These are phyloP conservation scores for Aspergillus asperescens DNA, from an alignment of 495 filamentous ascomycete species.

Conservation along the genomic window DNA sequence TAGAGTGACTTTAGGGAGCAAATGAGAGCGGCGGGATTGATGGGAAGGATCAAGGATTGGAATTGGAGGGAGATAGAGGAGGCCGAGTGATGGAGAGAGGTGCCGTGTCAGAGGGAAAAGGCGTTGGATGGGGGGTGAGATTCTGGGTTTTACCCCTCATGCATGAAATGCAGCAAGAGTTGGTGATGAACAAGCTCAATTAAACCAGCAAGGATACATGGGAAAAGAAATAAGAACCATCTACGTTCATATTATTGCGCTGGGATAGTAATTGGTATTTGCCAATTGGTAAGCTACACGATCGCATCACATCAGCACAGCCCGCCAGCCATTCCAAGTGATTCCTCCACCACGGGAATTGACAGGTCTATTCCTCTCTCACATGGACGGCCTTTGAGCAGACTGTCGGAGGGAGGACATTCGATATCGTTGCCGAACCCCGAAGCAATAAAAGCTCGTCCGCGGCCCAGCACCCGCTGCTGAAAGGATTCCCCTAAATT, in stretches of 20 bases:
- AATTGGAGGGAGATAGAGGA: background rate
- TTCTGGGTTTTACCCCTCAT: background rate
- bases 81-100: background rate
- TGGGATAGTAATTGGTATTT: background rate
- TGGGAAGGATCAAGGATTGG: background rate
- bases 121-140: background rate
- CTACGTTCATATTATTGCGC: background rate
- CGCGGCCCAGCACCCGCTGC: background rate
- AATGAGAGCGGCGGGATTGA: background rate
- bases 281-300: background rate
- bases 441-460: slow-evolving; percentile 4
- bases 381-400: background rate
- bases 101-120: background rate
- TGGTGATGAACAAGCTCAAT: background rate
- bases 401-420: background rate
- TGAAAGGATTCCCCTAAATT: slow-evolving; percentile 5
- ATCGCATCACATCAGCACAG: background rate
- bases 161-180: background rate
- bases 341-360: background rate
- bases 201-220: background rate
- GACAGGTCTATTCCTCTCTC: slow-evolving; percentile 3
- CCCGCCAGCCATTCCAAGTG: background rate
- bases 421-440: slow-evolving; percentile 1
- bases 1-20: background rate
- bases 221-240: background rate